Percentiles rank a stretch among this genome's conserved stretches.
These are phyloP conservation scores for Beauveria sp. DNA, from an alignment of 2,329 filamentous ascomycete genomes.

Conservation along the genomic window DNA sequence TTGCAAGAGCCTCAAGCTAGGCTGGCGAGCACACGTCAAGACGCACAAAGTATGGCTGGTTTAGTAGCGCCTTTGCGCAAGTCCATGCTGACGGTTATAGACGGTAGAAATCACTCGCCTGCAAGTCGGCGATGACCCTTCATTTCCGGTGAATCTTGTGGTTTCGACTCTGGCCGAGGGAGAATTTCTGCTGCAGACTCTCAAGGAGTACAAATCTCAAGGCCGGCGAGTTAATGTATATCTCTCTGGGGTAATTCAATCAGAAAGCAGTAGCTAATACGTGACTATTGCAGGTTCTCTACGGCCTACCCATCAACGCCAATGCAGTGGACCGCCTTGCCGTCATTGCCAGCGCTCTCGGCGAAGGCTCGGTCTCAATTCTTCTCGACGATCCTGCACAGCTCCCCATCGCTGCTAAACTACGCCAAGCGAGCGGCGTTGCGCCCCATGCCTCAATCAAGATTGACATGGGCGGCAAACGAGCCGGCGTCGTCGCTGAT, in stretches of 20 bases:
- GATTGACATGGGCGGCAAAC: conserved; percentile 64
- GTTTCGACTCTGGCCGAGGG: conserved; percentile 70
- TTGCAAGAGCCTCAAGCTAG: conserved; percentile 48
- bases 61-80: not conserved
- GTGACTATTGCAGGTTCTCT: conserved; percentile 46
- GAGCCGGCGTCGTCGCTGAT: conserved; percentile 56
- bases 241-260: not conserved
- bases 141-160: conserved; percentile 50
- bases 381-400: conserved; percentile 64
- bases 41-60: conserved; percentile 60
- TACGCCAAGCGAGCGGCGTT: conserved; percentile 34
- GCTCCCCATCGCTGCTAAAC: conserved; percentile 37
- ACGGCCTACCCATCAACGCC: conserved; percentile 61
- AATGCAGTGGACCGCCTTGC: conserved; percentile 54
- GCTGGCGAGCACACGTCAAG: conserved; percentile 73
- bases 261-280: not conserved
- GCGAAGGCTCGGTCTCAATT: conserved; percentile 49
- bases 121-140: conserved; percentile 55
- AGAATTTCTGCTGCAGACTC: conserved; percentile 54
- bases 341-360: conserved; percentile 45
- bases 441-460: conserved; percentile 59
- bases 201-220: conserved; percentile 47
- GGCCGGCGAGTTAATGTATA: conserved; percentile 53
- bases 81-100: conserved; percentile 28
- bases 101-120: conserved; percentile 58